phyloP scores from a whole-genome alignment of 345 rosid species.

The Gossypium rotundifolium region DNA sequence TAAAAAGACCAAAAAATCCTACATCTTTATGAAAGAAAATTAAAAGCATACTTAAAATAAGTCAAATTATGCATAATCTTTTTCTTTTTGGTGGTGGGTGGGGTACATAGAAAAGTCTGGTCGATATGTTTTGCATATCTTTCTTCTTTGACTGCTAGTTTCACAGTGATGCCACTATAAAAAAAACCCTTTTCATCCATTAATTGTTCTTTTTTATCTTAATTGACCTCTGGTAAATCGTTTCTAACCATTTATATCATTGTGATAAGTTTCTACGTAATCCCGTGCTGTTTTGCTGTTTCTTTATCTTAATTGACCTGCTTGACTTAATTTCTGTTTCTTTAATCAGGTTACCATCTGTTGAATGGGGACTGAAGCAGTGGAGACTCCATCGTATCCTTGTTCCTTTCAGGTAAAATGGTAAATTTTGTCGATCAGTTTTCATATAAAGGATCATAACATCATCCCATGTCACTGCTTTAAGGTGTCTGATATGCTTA shows the following conservation, averaged over 20 bases:
- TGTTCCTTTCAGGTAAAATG: slow-evolving; percentile 44
- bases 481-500: no score
- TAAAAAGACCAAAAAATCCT: no score
- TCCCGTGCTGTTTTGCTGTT: background rate
- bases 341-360: slow-evolving; percentile 7
- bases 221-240: background rate
- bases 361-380: slow-evolving; percentile 52
- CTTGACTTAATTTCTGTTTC: slow-evolving; percentile 7
- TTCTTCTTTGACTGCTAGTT: background rate
- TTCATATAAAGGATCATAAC: no score
- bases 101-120: background rate
- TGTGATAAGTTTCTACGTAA: background rate
- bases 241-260: background rate
- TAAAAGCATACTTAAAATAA: background rate
- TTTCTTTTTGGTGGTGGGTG: background rate
- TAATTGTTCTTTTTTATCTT: background rate
- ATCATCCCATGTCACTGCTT: no score
- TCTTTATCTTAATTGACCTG: background rate
- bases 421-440: no score
- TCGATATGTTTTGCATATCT: background rate
- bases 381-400: slow-evolving; percentile 28
- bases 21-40: background rate
- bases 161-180: background rate
- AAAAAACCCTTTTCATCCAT: background rate
- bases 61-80: background rate